Evolutionary conservation across 2,329 filamentous ascomycete genomes (phyloP).

Genomic region (Fusarium sp.): DNA sequence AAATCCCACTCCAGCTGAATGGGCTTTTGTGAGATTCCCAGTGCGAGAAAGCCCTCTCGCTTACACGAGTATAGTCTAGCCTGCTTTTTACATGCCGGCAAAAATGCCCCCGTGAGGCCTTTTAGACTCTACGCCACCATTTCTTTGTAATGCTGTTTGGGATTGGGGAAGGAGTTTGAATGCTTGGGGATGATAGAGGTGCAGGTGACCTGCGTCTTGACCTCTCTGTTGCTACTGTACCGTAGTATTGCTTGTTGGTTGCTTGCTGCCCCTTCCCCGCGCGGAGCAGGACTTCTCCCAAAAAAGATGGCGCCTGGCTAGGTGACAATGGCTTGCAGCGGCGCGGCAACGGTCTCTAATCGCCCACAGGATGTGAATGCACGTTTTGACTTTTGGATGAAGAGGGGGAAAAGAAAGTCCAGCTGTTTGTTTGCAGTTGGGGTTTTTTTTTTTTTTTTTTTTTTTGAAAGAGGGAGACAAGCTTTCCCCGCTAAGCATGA

Average conservation of each 20-base stretch:
- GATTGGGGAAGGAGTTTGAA: not conserved
- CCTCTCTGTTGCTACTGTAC: not conserved
- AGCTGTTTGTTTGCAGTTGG: not conserved
- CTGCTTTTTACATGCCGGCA: not conserved
- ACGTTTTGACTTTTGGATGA: not conserved
- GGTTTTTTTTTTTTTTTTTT: not conserved
- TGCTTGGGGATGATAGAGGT: not conserved
- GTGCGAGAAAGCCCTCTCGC: not conserved
- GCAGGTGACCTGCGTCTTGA: not conserved
- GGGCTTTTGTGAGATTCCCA: not conserved
- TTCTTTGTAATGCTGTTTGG: not conserved
- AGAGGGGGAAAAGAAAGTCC: not conserved
- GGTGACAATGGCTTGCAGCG: constrained; percentile 24
- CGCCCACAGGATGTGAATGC: not conserved
- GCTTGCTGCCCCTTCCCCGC: not conserved
- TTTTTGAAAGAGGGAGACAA: not conserved
- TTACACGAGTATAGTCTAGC: not conserved
- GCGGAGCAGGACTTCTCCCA: not conserved
- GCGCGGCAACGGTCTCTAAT: constrained; percentile 13
- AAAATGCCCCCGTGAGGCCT: not conserved
- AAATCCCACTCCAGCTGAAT: not conserved
- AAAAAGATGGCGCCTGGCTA: not conserved
- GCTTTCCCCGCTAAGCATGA: not conserved
- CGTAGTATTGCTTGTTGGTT: not conserved
- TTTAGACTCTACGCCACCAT: not conserved